Base-by-base conservation (phyloP, 495 filamentous ascomycete genomes). In the Entonaema liquescens region DNA sequence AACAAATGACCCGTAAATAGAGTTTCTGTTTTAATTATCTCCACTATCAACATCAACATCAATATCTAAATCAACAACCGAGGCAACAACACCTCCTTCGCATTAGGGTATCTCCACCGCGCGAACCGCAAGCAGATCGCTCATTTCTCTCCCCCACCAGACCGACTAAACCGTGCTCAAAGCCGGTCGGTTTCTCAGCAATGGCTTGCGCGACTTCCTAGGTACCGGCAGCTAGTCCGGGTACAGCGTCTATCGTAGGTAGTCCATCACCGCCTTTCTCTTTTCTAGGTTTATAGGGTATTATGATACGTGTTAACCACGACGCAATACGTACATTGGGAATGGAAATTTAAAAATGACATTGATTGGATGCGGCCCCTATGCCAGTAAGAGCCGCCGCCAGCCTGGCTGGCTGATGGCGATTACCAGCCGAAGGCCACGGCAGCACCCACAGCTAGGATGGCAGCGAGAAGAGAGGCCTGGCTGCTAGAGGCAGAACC, bases 401-500 rank as follows among this genome's bases (percentile, higher is more conserved):
- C 21, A 36, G 61, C 21, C n/a, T n/a, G n/a, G 38, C 13, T 15
- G 31, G 55, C 2, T 9, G 26, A 23, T 63, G 25, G 23, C 23
- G 12, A 53, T 68, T 66, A 77, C 59, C 72, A 72, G 42, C 75
- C 68, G 2, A 76, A 68, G 38, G 61, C 62, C 47, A 76, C 67
- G 15, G 73, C 71, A 15, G 62, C 68, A 5, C 61, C 65, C 26
- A 76, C 66, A 26, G 73, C 75, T 29, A 77, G 33, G 15, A 74
- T 56, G 21, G 74, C 71, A 5, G 67, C 73, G 9, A 77, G 65
- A 25, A 76, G 42, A 4, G 75, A 74, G 33, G 75, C 62, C 19
- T 70, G 56, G 44, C 62, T 60, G 12, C 55, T 60, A 1, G 68
- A 44, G 23, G 65, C 72, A 2, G 56, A 61, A 11, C 50, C 54